phyloP scores from a whole-genome alignment of 331 rosid species.

The Rosa hybrid region DNA sequence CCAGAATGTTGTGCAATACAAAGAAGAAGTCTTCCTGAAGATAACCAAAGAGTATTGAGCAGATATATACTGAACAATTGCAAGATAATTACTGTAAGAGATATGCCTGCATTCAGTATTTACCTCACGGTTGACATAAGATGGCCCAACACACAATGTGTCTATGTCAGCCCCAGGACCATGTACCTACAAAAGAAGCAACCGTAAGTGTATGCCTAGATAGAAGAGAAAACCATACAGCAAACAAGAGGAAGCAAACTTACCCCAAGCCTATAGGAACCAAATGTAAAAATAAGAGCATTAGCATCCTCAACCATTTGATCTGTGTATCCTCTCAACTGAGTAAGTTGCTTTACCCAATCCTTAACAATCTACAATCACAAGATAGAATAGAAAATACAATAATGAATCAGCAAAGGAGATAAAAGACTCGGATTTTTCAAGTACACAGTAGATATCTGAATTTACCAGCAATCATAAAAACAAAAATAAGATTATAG shows the following conservation, averaged over 20 bases:
- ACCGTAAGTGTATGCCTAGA: no score
- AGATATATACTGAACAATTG: background rate
- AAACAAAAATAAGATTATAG: background rate
- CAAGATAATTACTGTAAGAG: background rate
- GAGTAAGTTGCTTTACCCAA: constrained; percentile 45
- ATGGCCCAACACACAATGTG: constrained; percentile 52
- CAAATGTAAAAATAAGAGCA: constrained; percentile 50
- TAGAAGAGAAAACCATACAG: background rate
- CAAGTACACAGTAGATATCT: background rate
- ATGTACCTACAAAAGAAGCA: constrained; percentile 30
- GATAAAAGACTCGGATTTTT: background rate
- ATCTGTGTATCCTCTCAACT: constrained; percentile 39
- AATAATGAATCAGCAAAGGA: background rate
- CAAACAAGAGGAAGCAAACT: background rate
- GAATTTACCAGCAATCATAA: background rate
- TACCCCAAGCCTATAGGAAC: constrained; percentile 58
- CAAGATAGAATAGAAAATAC: background rate
- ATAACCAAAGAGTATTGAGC: background rate
- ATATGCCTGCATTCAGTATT: background rate
- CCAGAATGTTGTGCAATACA: constrained; percentile 64
- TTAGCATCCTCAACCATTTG: constrained; percentile 54
- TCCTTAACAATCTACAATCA: constrained; percentile 34
- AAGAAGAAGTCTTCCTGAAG: constrained; percentile 81
- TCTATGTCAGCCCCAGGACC: constrained; percentile 57
- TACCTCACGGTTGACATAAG: constrained; percentile 45